Conservation (phyloP, 1,139 yeast genomes). For the Yamadazyma triangularis region DNA sequence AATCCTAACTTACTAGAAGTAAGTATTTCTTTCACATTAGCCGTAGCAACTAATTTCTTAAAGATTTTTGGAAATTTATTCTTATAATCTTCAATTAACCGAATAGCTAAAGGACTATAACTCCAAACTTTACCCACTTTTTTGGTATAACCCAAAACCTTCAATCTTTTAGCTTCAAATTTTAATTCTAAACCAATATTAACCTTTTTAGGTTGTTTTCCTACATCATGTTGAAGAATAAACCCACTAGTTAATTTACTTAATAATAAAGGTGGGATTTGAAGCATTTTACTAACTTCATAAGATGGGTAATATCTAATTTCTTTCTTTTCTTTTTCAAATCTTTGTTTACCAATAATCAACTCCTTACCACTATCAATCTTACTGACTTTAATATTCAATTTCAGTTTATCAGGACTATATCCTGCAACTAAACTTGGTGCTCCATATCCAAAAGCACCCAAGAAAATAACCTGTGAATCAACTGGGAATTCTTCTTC, state of each 20-base stretch:
- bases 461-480: conserved; percentile 74
- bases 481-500: conserved; percentile 77
- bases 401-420: conserved; percentile 45
- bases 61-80: conserved; percentile 60
- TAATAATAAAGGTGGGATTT: conserved; percentile 59
- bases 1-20: conserved; percentile 19
- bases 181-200: conserved; percentile 85
- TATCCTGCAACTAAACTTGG: conserved; percentile 73
- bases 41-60: conserved; percentile 9
- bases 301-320: conserved; percentile 64
- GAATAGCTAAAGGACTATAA: conserved; percentile 70
- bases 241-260: conserved; percentile 75
- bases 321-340: conserved; percentile 49
- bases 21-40: conserved; percentile 24
- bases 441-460: conserved; percentile 86
- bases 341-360: conserved; percentile 56
- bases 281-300: conserved; percentile 58
- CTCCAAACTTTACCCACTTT: conserved; percentile 75
- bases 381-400: conserved; percentile 50
- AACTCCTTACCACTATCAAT: conserved; percentile 54
- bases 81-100: conserved; percentile 59
- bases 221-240: conserved; percentile 48
- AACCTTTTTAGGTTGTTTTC: conserved; percentile 34
- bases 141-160: conserved; percentile 84
- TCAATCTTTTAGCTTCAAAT: conserved; percentile 72